phyloP scores from a whole-genome alignment of 148 eudicot genomes.

The Selenicereus undatus region DNA sequence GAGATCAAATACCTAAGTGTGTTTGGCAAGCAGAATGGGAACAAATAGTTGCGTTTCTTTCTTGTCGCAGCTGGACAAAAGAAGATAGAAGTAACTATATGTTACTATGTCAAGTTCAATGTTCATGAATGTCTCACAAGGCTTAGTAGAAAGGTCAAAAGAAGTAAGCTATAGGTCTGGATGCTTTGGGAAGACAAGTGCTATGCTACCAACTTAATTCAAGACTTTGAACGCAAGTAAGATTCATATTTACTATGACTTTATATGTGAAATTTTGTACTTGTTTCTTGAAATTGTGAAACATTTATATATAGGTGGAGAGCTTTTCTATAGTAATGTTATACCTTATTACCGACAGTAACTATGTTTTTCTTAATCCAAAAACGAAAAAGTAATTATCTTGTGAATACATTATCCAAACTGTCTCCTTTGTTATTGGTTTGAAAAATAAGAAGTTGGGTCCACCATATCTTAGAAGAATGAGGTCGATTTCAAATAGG shows the following conservation, averaged over 20 bases:
- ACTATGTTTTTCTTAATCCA: background rate
- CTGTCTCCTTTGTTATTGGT: too few species aligned
- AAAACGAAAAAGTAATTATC: too few species aligned
- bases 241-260: conserved; percentile 18
- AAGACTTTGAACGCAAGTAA: conserved; percentile 23
- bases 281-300: conserved; percentile 26
- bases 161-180: background rate
- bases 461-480: too few species aligned
- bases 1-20: background rate
- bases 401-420: background rate
- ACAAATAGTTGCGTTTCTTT: background rate
- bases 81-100: background rate
- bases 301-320: conserved; percentile 17
- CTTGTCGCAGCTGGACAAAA: background rate
- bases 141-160: background rate
- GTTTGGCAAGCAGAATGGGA: background rate
- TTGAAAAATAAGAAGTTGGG: too few species aligned
- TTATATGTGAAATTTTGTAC: conserved; percentile 13
- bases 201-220: background rate
- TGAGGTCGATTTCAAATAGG: too few species aligned
- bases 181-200: conserved; percentile 7
- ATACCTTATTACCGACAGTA: background rate
- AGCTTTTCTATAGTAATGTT: conserved; percentile 9
- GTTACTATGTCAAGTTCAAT: background rate
- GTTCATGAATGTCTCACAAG: background rate